Evolutionary conservation across 106 monocot species (phyloP).

Genomic region (Alisma plantagoaquatica): DNA sequence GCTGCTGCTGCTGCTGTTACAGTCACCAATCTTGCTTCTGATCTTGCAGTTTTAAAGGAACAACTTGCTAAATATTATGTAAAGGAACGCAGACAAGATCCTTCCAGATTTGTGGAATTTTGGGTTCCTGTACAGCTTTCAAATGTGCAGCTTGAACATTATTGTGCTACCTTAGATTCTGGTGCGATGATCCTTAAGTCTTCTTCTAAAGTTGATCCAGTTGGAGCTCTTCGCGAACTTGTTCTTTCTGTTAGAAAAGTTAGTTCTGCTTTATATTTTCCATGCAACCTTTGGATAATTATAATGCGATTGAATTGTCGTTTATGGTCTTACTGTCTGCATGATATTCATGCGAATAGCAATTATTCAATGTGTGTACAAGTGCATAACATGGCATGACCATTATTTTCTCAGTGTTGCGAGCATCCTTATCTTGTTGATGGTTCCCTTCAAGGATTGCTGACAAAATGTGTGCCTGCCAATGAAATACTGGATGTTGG

Average conservation of each 20-base stretch:
- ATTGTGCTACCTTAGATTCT: conserved; percentile 56
- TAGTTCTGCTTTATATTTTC: background rate
- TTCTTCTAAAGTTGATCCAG: conserved; percentile 43
- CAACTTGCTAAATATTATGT: conserved; percentile 36
- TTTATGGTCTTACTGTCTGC: background rate
- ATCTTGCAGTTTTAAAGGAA: conserved; percentile 36
- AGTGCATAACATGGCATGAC: too few species aligned
- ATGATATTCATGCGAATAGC: background rate
- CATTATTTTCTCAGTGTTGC: conserved; percentile 79
- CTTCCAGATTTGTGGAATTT: conserved; percentile 64
- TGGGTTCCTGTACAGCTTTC: conserved; percentile 93
- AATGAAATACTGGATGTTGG: conserved; percentile 57
- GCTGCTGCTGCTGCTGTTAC: conserved; percentile 13
- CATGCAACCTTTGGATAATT: background rate
- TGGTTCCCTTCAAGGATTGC: conserved; percentile 33
- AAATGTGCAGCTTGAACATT: conserved; percentile 80
- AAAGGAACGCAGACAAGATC: conserved; percentile 41
- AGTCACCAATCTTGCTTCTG: conserved; percentile 17
- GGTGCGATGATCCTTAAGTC: conserved; percentile 49
- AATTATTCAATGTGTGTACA: too few species aligned
- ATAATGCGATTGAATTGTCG: background rate
- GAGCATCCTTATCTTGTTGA: conserved; percentile 93
- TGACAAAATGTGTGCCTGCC: conserved; percentile 30
- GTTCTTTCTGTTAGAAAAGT: conserved; percentile 71
- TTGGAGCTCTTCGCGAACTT: conserved; percentile 59